phyloP scores from a whole-genome alignment of 495 filamentous ascomycete species.

The Penicillium silybi region DNA sequence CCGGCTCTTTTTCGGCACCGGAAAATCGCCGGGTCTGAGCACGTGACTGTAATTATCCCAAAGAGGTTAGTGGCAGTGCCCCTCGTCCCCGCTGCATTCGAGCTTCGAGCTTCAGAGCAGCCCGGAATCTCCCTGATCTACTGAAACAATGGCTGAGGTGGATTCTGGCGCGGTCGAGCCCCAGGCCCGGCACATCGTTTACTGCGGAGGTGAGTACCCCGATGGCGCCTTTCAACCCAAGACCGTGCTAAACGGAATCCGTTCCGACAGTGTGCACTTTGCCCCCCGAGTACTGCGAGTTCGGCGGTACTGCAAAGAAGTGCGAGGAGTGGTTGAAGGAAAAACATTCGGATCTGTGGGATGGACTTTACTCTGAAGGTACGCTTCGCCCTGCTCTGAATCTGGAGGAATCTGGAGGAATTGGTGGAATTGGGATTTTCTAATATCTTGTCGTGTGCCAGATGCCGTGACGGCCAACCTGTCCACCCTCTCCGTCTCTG shows the following conservation, averaged over 20 bases:
- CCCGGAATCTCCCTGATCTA: not conserved
- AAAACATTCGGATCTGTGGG: constrained; percentile 67
- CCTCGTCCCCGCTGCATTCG: not conserved
- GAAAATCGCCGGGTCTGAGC: not conserved
- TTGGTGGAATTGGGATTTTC: not conserved
- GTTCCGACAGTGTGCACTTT: constrained; percentile 72
- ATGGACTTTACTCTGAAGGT: constrained; percentile 81
- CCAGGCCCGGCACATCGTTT: constrained; percentile 64
- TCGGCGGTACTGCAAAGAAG: constrained; percentile 95
- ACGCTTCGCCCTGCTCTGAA: constrained; percentile 10
- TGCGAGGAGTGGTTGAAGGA: constrained; percentile 93
- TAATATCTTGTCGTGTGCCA: constrained; percentile 23
- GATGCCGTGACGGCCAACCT: constrained; percentile 81
- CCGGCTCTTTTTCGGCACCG: constrained; percentile 5
- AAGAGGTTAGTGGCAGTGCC: not conserved
- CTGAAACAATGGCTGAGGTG: constrained; percentile 39
- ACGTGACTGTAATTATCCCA: not conserved
- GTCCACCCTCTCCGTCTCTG: constrained; percentile 78
- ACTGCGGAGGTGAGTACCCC: constrained; percentile 69
- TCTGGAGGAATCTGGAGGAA: not conserved
- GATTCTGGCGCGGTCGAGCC: constrained; percentile 44
- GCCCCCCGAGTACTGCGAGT: constrained; percentile 98
- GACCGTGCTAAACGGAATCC: constrained; percentile 10
- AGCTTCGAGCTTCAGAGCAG: not conserved
- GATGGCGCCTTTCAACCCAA: not conserved